These are phyloP conservation scores for Warburgia ugandensis DNA, from an alignment of 164 flowering plant species.

Conservation along the genomic window DNA sequence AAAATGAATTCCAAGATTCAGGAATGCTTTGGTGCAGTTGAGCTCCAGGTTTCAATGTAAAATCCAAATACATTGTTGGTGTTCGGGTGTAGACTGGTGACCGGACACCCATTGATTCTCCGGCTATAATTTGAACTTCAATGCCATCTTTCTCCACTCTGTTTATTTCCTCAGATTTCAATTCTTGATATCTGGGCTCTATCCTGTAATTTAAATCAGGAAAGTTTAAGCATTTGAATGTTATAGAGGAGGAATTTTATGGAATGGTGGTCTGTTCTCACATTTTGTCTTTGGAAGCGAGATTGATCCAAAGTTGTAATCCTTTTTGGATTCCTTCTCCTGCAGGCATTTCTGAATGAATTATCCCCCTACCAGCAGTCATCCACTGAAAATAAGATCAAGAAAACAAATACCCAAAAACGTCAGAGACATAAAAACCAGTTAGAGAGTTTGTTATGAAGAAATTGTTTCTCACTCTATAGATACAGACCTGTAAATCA, in stretches of 20 bases:
- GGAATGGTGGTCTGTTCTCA: slow-evolving; percentile 16
- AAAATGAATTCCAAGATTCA: slow-evolving; percentile 65
- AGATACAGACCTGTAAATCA: slow-evolving; percentile 62
- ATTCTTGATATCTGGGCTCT: slow-evolving; percentile 74
- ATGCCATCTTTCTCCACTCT: slow-evolving; percentile 63
- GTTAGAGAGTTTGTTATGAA: not conserved
- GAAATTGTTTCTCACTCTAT: not conserved
- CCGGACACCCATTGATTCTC: slow-evolving; percentile 70
- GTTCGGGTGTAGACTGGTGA: slow-evolving; percentile 85
- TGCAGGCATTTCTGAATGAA: slow-evolving; percentile 93
- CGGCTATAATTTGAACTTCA: slow-evolving; percentile 71
- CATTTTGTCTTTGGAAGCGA: slow-evolving; percentile 82
- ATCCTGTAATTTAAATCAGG: slow-evolving; percentile 37
- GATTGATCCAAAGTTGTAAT: slow-evolving; percentile 85
- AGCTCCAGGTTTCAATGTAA: slow-evolving; percentile 54
- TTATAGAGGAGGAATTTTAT: too few relatives aligned
- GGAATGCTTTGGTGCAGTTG: slow-evolving; percentile 57
- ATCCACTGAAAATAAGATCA: slow-evolving; percentile 53
- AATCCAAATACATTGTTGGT: slow-evolving; percentile 84
- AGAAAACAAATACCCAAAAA: slow-evolving; percentile 1
- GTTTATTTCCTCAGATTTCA: slow-evolving; percentile 41
- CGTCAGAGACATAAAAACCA: not conserved
- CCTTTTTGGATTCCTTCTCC: slow-evolving; percentile 61
- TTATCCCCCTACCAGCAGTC: slow-evolving; percentile 93
- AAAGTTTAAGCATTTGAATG: not conserved